These are phyloP conservation scores for Pseudotsuga menziesii DNA, from an alignment of 75 land plant genomes.

Conservation along the genomic window DNA sequence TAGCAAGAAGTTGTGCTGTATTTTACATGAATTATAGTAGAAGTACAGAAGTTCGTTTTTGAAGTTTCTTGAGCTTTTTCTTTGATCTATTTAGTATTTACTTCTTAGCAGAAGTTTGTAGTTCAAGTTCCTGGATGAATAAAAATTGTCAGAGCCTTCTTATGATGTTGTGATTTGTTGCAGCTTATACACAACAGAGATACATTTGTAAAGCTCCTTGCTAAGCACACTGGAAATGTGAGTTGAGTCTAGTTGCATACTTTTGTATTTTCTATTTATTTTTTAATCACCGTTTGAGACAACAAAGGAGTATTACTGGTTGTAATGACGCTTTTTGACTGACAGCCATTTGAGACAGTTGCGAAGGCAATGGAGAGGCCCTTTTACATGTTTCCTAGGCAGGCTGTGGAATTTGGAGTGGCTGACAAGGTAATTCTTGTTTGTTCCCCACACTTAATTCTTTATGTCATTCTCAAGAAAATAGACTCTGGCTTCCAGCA, in stretches of 20 bases:
- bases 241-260: constrained; percentile 7
- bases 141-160: not conserved
- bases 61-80: not conserved
- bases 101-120: not conserved
- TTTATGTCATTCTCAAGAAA: not conserved
- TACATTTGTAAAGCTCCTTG: constrained; percentile 24
- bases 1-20: not conserved
- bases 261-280: not conserved
- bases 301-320: not conserved
- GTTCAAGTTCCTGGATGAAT: not conserved
- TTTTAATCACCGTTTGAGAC: not conserved
- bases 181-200: constrained; percentile 43
- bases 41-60: not conserved
- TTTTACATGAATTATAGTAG: not conserved
- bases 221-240: constrained; percentile 50
- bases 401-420: constrained; percentile 46
- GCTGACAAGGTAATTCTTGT: constrained; percentile 32
- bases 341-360: constrained; percentile 35
- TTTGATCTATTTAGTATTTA: not conserved
- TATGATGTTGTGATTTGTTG: not conserved
- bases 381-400: constrained; percentile 33
- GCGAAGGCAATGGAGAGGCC: constrained; percentile 43
- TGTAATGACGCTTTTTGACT: not conserved
- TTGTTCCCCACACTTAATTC: not conserved
- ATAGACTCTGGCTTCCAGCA: not conserved